These are phyloP conservation scores for Termitomyces sp. DNA, from an alignment of 768 basidiomycete genomes.

Conservation along the genomic window DNA sequence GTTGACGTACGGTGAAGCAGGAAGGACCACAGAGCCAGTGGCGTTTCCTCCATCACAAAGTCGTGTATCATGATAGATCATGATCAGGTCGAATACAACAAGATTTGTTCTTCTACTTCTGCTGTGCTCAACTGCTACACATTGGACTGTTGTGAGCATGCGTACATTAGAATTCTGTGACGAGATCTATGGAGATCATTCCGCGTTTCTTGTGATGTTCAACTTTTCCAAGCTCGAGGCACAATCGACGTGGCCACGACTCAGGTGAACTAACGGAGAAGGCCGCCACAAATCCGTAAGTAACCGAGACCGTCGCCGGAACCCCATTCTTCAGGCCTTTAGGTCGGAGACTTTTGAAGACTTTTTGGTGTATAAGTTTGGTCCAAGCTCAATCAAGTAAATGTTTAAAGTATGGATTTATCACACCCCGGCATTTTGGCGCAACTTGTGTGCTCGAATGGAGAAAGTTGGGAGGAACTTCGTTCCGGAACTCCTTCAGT, in stretches of 20 bases:
- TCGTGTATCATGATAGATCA: conserved; percentile 29
- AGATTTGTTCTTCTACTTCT: not conserved
- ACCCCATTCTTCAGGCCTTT: too few relatives aligned
- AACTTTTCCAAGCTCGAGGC: not conserved
- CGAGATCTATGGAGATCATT: not conserved
- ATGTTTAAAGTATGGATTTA: not conserved
- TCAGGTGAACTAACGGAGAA: not conserved
- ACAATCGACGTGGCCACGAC: not conserved
- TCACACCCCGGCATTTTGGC: conserved; percentile 9
- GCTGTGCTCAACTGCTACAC: not conserved
- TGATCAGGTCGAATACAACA: not conserved
- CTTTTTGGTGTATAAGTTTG: not conserved
- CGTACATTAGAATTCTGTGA: too few relatives aligned
- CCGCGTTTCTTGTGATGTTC: not conserved
- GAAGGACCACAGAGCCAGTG: conserved; percentile 33
- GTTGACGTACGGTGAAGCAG: conserved; percentile 75
- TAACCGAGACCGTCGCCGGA: too few relatives aligned
- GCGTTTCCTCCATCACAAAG: conserved; percentile 37
- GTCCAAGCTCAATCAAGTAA: too few relatives aligned
- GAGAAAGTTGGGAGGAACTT: conserved; percentile 1
- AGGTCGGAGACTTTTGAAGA: not conserved
- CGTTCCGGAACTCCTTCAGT: not conserved
- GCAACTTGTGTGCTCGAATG: conserved; percentile 2
- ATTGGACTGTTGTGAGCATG: not conserved
- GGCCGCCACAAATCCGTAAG: conserved; percentile 8